phyloP scores from a whole-genome alignment of 2,329 filamentous ascomycete species.

The Orbilia ellipsospora region DNA sequence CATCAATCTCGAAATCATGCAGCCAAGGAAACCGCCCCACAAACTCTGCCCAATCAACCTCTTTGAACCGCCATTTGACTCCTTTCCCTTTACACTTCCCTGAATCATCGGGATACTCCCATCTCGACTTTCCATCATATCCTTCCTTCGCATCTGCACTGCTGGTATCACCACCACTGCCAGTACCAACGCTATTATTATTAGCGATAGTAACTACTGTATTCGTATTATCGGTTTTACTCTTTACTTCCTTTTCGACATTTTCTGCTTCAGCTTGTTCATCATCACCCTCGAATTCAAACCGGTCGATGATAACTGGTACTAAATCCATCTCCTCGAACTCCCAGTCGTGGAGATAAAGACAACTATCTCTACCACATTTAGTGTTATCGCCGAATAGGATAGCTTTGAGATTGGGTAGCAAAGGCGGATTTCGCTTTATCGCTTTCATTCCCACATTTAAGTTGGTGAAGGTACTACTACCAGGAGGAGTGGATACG shows the following conservation, averaged over 20 bases:
- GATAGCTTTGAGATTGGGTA: conserved; percentile 31
- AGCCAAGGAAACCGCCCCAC: conserved; percentile 46
- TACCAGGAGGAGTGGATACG: not conserved
- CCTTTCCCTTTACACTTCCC: conserved; percentile 4
- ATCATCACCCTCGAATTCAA: conserved; percentile 5
- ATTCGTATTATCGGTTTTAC: not conserved
- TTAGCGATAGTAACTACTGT: not conserved
- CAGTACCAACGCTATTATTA: not conserved
- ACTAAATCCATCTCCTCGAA: conserved; percentile 53
- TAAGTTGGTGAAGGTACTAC: not conserved
- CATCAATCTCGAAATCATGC: conserved; percentile 53
- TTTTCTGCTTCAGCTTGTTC: not conserved
- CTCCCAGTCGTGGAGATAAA: conserved; percentile 50
- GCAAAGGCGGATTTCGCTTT: conserved; percentile 5
- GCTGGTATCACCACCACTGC: not conserved
- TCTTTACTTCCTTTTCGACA: conserved; percentile 8
- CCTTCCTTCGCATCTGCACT: not conserved
- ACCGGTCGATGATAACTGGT: conserved; percentile 38
- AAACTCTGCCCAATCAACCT: conserved; percentile 50
- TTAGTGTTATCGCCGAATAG: conserved; percentile 52
- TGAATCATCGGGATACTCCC: not conserved
- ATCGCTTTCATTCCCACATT: not conserved
- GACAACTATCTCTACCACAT: conserved; percentile 45
- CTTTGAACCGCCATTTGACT: conserved; percentile 35
- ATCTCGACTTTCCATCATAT: not conserved